Evolutionary conservation across 805 yeast species (phyloP), one percentile per base, ranked within the genome.

Genomic region (Tanozyma kutaoensis): DNA sequence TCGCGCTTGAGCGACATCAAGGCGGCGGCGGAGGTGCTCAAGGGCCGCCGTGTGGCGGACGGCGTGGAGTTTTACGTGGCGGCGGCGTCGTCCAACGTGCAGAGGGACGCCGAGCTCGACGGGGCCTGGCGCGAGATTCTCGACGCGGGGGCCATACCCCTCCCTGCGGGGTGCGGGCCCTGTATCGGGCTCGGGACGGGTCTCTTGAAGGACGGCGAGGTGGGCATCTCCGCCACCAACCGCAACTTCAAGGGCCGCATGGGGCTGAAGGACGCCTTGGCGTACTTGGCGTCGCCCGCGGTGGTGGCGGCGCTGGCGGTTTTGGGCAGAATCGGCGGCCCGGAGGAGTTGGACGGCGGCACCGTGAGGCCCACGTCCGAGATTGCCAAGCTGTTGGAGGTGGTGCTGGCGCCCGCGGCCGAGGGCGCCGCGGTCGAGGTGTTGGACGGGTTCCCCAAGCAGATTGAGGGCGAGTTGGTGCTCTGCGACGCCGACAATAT

Each of bases 141-240:
- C 25, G 88, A 76, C 30, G 95, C 97, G 8, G 99, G 99, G 28
- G 93, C 95, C 33, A 80, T 61, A 42, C 82, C 95, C 20, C 69
- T 91, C 41, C 97, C 97, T 13, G 94, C 98, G 11, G 99, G 99
- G 14, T 91, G 99, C 61, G 99, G 99, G 24, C 99, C 99, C 14
- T 91, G 99, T 62, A 91, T 91, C 47, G 99, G 99, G 20, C 63
- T 91, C 30, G 99, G 99, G 30, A 67, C 93, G 16, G 99, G 99
- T 26, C 62, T 91, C 37, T 62, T 91, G 39, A 76, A 91, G 55
- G 88, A 82, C 20, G 98, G 98, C 24, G 97, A 91, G 55, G 93
- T 91, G 32, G 98, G 99, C 38, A 91, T 91, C 44, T 81, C 95
- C 37, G 98, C 98, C 32, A 91, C 98, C 6, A 91, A 91, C 63